phyloP scores from a whole-genome alignment of 148 eudicot genomes.

The Pouteria glomerata region DNA sequence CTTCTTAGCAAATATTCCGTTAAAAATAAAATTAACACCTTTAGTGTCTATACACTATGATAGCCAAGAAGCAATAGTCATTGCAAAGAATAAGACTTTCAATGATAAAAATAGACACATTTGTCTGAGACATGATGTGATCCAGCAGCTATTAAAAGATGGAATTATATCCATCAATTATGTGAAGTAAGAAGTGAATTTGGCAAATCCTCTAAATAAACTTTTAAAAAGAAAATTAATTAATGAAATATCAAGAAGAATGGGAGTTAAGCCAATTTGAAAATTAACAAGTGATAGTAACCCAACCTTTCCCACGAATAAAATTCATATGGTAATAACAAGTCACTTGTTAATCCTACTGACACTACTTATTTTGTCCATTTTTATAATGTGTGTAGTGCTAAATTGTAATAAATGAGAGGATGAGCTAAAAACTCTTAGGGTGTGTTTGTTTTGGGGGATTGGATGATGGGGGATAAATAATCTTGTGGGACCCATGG shows the following conservation, averaged over 20 bases:
- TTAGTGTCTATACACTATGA: background rate
- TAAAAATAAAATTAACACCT: background rate
- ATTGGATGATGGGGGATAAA: too few relatives aligned
- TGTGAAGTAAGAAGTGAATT: background rate
- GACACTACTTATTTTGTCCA: too few relatives aligned
- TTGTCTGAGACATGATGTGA: background rate
- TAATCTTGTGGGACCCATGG: too few relatives aligned
- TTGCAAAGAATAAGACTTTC: background rate
- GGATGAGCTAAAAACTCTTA: too few relatives aligned
- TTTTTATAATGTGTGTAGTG: too few relatives aligned
- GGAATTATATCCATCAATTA: background rate
- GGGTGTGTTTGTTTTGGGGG: too few relatives aligned
- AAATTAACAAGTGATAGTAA: background rate
- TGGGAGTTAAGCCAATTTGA: too few relatives aligned
- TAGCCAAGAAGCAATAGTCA: background rate
- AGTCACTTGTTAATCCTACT: too few relatives aligned
- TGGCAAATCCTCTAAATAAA: background rate
- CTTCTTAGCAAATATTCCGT: background rate
- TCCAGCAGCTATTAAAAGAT: background rate
- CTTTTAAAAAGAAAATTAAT: background rate
- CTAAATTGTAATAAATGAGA: too few relatives aligned
- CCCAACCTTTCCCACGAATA: background rate
- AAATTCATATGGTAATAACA: too few relatives aligned
- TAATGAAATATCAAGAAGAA: background rate
- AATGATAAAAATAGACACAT: background rate